These are phyloP conservation scores for Pichia californica DNA, from an alignment of 805 yeast genomes.

Conservation along the genomic window DNA sequence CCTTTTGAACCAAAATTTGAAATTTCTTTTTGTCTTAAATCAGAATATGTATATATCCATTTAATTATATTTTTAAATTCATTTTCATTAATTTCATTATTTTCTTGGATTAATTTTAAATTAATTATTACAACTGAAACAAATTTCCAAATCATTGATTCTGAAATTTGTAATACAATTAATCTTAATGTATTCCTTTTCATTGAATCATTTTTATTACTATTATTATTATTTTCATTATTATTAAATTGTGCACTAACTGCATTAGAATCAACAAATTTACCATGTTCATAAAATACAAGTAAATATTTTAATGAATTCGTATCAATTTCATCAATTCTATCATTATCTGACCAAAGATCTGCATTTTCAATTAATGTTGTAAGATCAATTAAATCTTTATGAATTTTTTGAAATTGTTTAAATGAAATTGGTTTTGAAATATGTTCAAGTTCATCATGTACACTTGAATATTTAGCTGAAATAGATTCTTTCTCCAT, in stretches of 20 bases:
- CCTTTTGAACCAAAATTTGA: constrained; percentile 7
- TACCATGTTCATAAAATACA: constrained; percentile 7
- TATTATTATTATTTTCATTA: no score
- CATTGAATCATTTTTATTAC: not conserved
- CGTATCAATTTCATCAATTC: constrained; percentile 8
- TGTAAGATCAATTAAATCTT: constrained; percentile 5
- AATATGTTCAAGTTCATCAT: not conserved
- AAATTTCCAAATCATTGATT: constrained; percentile 10
- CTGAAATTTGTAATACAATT: constrained; percentile 11
- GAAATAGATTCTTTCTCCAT: constrained; percentile 1
- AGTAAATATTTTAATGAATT: constrained; percentile 4
- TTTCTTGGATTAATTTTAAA: constrained; percentile 1
- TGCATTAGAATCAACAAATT: constrained; percentile 13
- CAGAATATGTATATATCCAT: constrained; percentile 10
- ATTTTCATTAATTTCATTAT: not conserved
- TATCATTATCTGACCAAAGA: constrained; percentile 12
- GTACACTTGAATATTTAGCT: not conserved
- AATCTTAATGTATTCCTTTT: constrained; percentile 12
- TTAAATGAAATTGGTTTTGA: constrained; percentile 2
- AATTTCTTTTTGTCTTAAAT: constrained; percentile 6
- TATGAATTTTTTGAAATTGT: constrained; percentile 12
- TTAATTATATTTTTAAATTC: constrained; percentile 8
- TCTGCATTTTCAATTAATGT: constrained; percentile 6
- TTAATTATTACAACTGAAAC: constrained; percentile 3
- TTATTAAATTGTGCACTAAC: constrained; percentile 10